phyloP scores from a whole-genome alignment of 768 basidiomycete species.

The Pilatotrama ljubarskyi region DNA sequence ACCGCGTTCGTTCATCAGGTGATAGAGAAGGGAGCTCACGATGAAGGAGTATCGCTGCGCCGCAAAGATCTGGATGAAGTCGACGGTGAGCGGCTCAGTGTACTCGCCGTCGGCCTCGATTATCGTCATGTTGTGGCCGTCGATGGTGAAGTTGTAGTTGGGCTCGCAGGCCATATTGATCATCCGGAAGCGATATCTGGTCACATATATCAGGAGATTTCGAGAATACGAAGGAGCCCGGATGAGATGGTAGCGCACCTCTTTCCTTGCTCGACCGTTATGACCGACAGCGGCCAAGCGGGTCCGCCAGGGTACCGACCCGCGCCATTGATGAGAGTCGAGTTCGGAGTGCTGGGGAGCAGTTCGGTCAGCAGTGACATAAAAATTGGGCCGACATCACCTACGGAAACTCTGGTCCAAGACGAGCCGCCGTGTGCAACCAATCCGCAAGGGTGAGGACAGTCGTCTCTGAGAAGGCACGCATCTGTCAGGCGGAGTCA shows the following conservation, averaged over 20 bases:
- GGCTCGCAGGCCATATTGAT: constrained; percentile 47
- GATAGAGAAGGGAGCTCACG: constrained; percentile 13
- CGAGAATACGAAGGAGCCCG: constrained; percentile 38
- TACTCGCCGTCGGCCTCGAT: constrained; percentile 50
- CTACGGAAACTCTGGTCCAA: constrained; percentile 19
- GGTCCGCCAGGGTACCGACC: constrained; percentile 44
- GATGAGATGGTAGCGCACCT: constrained; percentile 6
- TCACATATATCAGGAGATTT: constrained; percentile 35
- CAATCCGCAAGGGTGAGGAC: constrained; percentile 51
- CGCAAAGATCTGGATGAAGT: constrained; percentile 43
- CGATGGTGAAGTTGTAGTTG: constrained; percentile 45
- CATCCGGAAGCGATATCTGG: constrained; percentile 40
- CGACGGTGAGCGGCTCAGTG: constrained; percentile 39
- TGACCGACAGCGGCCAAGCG: constrained; percentile 37
- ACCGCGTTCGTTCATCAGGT: too few relatives aligned
- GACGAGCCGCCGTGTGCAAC: constrained; percentile 31
- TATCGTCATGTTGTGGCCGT: constrained; percentile 45
- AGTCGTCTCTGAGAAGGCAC: constrained; percentile 38
- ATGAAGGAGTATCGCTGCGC: constrained; percentile 36
- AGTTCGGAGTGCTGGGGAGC: constrained; percentile 27
- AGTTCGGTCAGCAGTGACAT: constrained; percentile 3
- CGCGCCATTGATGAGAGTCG: constrained; percentile 49
- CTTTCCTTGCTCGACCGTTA: constrained; percentile 39
- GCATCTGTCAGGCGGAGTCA: neutral
- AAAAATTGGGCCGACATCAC: neutral